A percentile compares a stretch with the other conserved stretches of the same genome.
These are phyloP conservation scores for Phaeotremella skinneri DNA, from an alignment of 768 basidiomycete genomes.

Conservation along the genomic window DNA sequence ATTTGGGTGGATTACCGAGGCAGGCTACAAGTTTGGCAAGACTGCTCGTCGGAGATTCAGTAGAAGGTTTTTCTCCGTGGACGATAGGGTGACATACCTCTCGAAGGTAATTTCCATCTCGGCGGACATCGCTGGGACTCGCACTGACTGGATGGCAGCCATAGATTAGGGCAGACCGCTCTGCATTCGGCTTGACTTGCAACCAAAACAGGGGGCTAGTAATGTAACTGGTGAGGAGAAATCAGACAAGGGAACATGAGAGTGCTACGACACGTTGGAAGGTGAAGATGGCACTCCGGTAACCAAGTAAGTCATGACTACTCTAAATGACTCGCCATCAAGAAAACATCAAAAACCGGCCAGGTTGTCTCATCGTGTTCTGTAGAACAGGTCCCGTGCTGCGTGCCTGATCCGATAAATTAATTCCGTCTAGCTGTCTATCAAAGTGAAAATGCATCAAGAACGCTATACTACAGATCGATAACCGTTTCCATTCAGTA, in stretches of 20 bases:
- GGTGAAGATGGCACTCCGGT: no score
- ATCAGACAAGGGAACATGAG: not conserved
- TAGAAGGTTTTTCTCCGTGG: not conserved
- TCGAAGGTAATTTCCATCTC: constrained; percentile 36
- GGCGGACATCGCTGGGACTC: not conserved
- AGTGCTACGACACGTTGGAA: not conserved
- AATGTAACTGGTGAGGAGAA: not conserved
- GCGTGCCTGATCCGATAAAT: not conserved
- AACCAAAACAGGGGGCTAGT: no score
- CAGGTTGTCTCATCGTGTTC: not conserved
- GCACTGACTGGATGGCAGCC: not conserved
- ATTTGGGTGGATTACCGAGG: constrained; percentile 31
- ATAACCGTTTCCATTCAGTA: no score
- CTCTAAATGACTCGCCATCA: no score
- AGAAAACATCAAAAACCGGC: no score
- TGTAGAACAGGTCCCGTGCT: not conserved
- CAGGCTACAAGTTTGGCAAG: constrained; percentile 32
- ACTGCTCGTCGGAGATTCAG: constrained; percentile 9
- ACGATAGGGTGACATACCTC: constrained; percentile 15
- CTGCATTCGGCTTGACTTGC: no score
- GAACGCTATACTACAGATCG: not conserved
- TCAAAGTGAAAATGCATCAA: no score
- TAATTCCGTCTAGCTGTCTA: no score
- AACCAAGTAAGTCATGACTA: no score
- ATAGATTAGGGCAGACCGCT: not conserved